Evolutionary conservation across 106 monocot genomes (phyloP), one percentile per base, ranked within the genome.

Genomic region (Alisma plantagoaquatica): DNA sequence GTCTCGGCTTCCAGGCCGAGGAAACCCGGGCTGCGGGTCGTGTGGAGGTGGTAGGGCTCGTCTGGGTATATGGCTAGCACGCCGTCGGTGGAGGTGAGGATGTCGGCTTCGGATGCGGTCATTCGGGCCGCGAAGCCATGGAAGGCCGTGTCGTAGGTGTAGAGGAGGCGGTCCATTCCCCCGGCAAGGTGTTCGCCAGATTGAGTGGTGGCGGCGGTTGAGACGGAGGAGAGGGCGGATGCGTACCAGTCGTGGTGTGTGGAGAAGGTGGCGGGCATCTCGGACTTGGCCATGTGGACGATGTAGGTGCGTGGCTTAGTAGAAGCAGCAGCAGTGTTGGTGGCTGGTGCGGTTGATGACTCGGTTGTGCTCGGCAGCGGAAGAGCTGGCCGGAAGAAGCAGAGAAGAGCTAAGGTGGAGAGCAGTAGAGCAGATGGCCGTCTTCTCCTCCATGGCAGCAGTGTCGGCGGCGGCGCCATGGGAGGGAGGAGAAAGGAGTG

Each of bases 171-270:
- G n/a, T n/a, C n/a, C n/a, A n/a, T n/a, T n/a, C n/a, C n/a, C 25
- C 45, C 51, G 1, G 54, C 33, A 1, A 67, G 21, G 32, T 61
- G 70, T 11, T 43, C 44, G 2, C 27, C 52, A 14, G 10, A 45
- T 12, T 33, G 23, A 12, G 14, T 61, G 20, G 19, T 41, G 0
- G 46, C 28, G 11, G 51, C 23, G 23, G 66, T 35, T 7, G 46
- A 33, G 18, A 70, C 44, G 0, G 81, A 82, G 17, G 33, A 59
- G 52, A 93, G 16, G 43, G 70, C 57, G 43, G 92, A 79, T 27
- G 71, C 49, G 57, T 87, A 93, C 92, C 92, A 93, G 4, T 83
- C 69, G 14, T 50, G 54, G 30, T 86, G 83, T 63, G 71, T 63
- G 33, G 69, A 18, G 64, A 83, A 87, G 52, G 63, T 35, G 0